Evolutionary conservation across 768 basidiomycete species (phyloP), one percentile per base, ranked within the genome.

Genomic region (Lactifluus piperatus): DNA sequence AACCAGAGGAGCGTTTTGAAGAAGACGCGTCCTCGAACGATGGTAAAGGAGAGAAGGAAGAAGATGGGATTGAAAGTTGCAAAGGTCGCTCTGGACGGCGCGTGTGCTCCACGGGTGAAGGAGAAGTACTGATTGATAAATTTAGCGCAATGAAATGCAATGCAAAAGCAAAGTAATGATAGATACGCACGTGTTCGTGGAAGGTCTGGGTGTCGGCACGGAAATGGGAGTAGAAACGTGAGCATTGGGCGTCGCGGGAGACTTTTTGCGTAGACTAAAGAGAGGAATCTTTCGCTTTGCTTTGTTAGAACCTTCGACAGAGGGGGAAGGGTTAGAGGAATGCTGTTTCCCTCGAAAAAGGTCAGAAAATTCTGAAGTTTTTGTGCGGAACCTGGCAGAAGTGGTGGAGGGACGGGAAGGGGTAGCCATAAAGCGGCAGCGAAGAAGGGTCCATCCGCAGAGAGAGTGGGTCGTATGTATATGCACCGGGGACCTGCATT

Each of bases 201-300:
- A 52, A 14, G 60, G 50, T 6, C 50, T 56, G 24, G 49, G 58
- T 0, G 58, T 60, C 18, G 58, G 37, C 3, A 20, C 6, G 3
- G 52, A 34, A 22, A 36, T 32, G 14, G 45, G 50, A 10, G 41
- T 34, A 41, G 43, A n/a, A 29, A 22, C 48, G 3, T 22, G 62
- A 11, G 20, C 22, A 10, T 32, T 32, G 11, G 53, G 30, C 16
- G 58, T 20, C 8, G 30, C 53, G 14, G 53, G 52, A 13, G 64
- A 58, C 41, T 65, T 65, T 46, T 55, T 57, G 43, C 60, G 61
- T 20, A 65, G 58, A 51, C 64, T 50, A 39, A 65, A 58, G 49
- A 65, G 57, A 3, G 64, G 64, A 6, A 65, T 48, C 39, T 63
- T 59, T 34, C 64, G 62, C 32, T 63, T 65, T 10, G 58, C 11